Evolutionary conservation across 495 filamentous ascomycete genomes (phyloP).

Genomic region (Friedmanniomyces simplex): DNA sequence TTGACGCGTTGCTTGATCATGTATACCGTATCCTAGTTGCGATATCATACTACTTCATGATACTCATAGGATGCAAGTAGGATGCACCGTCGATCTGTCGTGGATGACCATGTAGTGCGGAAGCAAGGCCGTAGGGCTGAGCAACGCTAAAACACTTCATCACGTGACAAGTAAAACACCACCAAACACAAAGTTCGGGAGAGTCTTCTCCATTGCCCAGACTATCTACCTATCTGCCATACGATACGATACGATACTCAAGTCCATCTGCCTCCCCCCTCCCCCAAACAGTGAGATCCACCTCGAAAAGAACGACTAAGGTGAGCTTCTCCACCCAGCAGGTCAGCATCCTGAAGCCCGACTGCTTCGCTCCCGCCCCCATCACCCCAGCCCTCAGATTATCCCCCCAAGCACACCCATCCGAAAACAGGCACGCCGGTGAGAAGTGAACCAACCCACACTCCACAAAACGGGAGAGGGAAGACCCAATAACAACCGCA

Average conservation of each 20-base stretch:
- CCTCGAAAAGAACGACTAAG: neutral
- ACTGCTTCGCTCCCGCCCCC: neutral
- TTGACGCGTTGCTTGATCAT: no score
- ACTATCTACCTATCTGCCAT: no score
- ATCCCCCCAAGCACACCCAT: neutral
- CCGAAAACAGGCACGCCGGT: neutral
- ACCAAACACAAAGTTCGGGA: neutral
- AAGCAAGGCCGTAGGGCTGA: neutral
- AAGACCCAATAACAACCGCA: conserved; percentile 14
- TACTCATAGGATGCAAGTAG: neutral
- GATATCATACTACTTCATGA: no score
- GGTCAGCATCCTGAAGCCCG: neutral
- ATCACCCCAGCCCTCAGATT: neutral
- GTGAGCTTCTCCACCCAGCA: neutral
- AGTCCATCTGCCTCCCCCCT: neutral
- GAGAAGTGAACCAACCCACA: conserved; percentile 13
- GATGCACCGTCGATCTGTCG: no score
- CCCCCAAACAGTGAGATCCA: neutral
- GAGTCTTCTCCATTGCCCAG: conserved; percentile 1
- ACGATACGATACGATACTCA: no score
- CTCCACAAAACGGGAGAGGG: conserved; percentile 10
- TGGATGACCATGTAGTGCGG: neutral
- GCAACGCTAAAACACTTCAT: neutral
- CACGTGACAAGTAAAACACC: no score
- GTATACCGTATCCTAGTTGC: no score